Conservation (phyloP, 805 yeast species). For the Suhomyces sp. region DNA sequence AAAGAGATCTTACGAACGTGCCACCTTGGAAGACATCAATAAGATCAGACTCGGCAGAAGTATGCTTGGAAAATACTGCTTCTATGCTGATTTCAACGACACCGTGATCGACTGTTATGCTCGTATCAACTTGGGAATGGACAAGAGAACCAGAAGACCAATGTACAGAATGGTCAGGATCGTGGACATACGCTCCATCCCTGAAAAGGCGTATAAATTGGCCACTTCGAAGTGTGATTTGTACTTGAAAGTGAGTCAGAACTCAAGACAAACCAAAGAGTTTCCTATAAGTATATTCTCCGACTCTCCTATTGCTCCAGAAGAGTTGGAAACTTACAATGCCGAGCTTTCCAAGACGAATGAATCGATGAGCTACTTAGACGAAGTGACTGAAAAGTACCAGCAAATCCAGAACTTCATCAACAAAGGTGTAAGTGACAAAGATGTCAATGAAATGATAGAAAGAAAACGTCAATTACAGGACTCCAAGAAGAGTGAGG, state of each 20-base stretch:
- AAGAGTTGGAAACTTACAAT: constrained; percentile 72
- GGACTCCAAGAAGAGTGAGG: constrained; percentile 37
- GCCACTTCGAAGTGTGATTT: constrained; percentile 45
- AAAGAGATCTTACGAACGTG: constrained; percentile 38
- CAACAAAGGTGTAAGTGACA: constrained; percentile 62
- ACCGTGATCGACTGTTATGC: constrained; percentile 74
- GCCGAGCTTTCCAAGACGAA: constrained; percentile 58
- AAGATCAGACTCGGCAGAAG: constrained; percentile 74
- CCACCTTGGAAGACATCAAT: constrained; percentile 65
- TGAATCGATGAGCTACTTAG: constrained; percentile 56
- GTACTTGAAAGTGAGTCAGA: constrained; percentile 76
- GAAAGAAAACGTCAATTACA: constrained; percentile 60
- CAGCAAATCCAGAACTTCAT: constrained; percentile 62
- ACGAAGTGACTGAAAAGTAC: constrained; percentile 62
- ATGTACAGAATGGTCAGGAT: constrained; percentile 83
- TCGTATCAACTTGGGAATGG: constrained; percentile 75
- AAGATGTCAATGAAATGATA: constrained; percentile 76
- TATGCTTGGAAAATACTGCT: constrained; percentile 69
- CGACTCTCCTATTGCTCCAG: constrained; percentile 66
- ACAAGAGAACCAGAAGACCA: constrained; percentile 56
- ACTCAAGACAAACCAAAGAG: constrained; percentile 63
- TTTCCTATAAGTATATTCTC: constrained; percentile 79
- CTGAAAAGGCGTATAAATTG: constrained; percentile 42
- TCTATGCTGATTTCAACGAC: constrained; percentile 75
- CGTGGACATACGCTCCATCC: constrained; percentile 52